These are phyloP conservation scores for Bassia scoparia DNA, from an alignment of 148 eudicot species.

Conservation along the genomic window DNA sequence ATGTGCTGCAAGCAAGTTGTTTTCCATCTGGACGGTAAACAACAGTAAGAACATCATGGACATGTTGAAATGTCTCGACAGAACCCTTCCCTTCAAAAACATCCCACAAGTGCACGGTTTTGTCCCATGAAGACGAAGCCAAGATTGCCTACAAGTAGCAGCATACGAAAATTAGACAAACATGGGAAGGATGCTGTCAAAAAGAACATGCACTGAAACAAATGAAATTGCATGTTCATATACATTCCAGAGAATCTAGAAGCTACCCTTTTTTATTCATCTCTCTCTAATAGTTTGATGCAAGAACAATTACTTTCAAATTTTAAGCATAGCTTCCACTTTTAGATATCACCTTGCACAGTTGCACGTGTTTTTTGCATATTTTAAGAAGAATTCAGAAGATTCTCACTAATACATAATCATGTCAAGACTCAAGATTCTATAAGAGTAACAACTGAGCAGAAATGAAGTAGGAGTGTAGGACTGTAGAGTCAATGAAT, in stretches of 20 bases:
- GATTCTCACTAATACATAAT: too few species aligned
- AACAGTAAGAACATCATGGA: constrained; percentile 94
- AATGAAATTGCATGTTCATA: background rate
- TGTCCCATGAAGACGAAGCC: constrained; percentile 99
- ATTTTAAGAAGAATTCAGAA: too few species aligned
- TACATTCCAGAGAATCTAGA: too few species aligned
- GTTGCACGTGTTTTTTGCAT: too few species aligned
- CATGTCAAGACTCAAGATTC: too few species aligned
- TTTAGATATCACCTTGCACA: background rate
- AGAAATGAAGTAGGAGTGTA: too few species aligned
- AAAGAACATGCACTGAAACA: background rate
- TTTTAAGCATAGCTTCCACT: background rate
- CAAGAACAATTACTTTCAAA: too few species aligned
- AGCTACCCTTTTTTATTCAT: background rate
- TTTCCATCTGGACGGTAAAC: constrained; percentile 97
- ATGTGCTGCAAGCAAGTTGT: constrained; percentile 89
- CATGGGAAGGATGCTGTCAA: background rate
- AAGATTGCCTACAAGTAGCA: constrained; percentile 52
- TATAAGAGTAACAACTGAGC: too few species aligned
- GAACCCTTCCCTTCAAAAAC: constrained; percentile 92
- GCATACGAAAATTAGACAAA: background rate
- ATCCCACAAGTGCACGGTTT: constrained; percentile 91
- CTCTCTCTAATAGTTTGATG: background rate
- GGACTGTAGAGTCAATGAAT: too few species aligned
- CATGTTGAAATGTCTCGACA: constrained; percentile 85